These are phyloP conservation scores for Parasarocladium wereldwijsianum DNA, from an alignment of 2,329 filamentous ascomycete species.

Conservation along the genomic window DNA sequence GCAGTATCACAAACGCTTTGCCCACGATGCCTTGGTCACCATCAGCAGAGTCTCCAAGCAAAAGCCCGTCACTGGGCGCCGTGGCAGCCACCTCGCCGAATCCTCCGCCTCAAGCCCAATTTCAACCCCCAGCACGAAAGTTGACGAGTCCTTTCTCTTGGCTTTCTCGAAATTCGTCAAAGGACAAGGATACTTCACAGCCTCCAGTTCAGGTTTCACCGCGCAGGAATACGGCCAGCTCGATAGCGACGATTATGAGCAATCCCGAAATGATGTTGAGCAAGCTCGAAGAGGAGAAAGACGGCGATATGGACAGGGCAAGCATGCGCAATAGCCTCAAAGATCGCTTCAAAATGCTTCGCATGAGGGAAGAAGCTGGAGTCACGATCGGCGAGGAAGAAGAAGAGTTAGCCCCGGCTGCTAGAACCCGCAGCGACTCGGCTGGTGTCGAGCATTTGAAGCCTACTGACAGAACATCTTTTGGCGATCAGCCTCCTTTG, in stretches of 20 bases:
- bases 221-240: conserved; percentile 63
- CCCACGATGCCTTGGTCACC: conserved; percentile 62
- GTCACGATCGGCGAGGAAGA: conserved; percentile 38
- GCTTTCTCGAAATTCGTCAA: conserved; percentile 57
- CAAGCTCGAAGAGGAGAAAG: conserved; percentile 58
- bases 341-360: conserved; percentile 65
- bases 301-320: conserved; percentile 28
- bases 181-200: conserved; percentile 39
- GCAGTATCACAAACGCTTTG: conserved; percentile 58
- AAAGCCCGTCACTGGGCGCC: conserved; percentile 23
- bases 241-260: conserved; percentile 62
- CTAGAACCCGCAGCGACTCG: conserved; percentile 1
- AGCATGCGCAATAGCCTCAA: conserved; percentile 47
- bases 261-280: conserved; percentile 69
- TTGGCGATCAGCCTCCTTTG: conserved; percentile 18
- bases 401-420: conserved; percentile 5
- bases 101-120: conserved; percentile 14
- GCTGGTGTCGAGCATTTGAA: conserved; percentile 12
- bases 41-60: conserved; percentile 32
- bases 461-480: no score
- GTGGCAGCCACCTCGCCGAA: conserved; percentile 17
- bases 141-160: conserved; percentile 80
- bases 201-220: conserved; percentile 31
- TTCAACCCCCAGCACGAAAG: conserved; percentile 43
- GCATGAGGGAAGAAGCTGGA: conserved; percentile 58